phyloP scores from a whole-genome alignment of 768 basidiomycete species.

The Phaffia australis region DNA sequence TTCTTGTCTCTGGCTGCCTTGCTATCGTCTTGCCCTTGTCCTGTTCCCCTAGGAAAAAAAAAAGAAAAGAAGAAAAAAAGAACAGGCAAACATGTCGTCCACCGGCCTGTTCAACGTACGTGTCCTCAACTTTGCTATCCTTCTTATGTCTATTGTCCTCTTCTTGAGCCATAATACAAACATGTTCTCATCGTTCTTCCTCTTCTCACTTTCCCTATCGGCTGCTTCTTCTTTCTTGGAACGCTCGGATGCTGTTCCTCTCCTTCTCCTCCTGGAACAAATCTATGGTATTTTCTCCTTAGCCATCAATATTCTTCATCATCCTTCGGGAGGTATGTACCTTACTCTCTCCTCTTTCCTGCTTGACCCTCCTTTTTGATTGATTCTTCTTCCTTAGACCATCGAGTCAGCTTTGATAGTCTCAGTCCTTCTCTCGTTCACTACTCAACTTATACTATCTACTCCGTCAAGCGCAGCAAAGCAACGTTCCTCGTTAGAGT shows the following conservation, averaged over 20 bases:
- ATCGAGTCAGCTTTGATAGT: constrained; percentile 18
- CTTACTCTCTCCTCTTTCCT: neutral
- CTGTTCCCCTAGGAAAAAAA: neutral
- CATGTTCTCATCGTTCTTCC: neutral
- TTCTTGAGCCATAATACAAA: neutral
- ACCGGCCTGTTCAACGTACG: constrained; percentile 11
- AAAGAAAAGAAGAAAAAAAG: neutral
- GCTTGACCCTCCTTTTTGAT: neutral
- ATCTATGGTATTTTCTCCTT: no score
- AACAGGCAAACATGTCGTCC: constrained; percentile 11
- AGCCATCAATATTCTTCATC: constrained; percentile 18
- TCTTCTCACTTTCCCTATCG: neutral
- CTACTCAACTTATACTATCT: constrained; percentile 19
- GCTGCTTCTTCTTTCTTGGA: no score
- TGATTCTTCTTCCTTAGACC: constrained; percentile 2
- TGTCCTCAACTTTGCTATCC: neutral
- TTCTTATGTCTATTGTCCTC: neutral
- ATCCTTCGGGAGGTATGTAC: constrained; percentile 14
- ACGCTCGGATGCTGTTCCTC: no score
- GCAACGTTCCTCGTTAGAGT: constrained; percentile 1
- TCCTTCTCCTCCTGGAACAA: neutral
- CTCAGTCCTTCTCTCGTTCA: constrained; percentile 26
- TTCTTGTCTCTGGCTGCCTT: neutral
- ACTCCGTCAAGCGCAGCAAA: constrained; percentile 2
- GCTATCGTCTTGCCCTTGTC: neutral